phyloP scores from a whole-genome alignment of 306 rosid species.

The Leucaena leucocephala region DNA sequence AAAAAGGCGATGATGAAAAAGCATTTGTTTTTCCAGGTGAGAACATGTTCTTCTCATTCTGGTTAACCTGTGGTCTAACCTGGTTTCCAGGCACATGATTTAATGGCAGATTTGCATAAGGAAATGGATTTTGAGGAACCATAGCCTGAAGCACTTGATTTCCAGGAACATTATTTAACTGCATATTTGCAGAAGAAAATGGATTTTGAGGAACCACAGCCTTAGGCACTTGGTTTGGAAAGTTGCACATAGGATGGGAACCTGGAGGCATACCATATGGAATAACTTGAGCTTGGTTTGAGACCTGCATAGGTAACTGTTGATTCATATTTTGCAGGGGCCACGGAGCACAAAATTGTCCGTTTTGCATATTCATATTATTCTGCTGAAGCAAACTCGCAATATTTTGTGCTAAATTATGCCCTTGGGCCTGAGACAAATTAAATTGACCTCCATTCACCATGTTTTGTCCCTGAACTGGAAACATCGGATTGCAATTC shows the following conservation, averaged over 20 bases:
- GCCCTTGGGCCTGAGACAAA: slow-evolving; percentile 55
- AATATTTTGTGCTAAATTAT: slow-evolving; percentile 56
- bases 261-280: slow-evolving; percentile 45
- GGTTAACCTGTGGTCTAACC: slow-evolving; percentile 46
- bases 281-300: slow-evolving; percentile 56
- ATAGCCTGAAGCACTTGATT: slow-evolving; percentile 52
- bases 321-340: slow-evolving; percentile 70
- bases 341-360: slow-evolving; percentile 60
- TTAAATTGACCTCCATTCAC: slow-evolving; percentile 54
- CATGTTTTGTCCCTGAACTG: slow-evolving; percentile 50
- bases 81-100: slow-evolving; percentile 56
- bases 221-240: slow-evolving; percentile 57
- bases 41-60: slow-evolving; percentile 48
- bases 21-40: slow-evolving; percentile 48
- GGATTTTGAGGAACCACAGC: slow-evolving; percentile 55
- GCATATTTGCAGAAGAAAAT: slow-evolving; percentile 41
- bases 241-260: slow-evolving; percentile 48
- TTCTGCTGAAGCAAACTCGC: slow-evolving; percentile 60
- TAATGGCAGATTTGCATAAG: slow-evolving; percentile 45
- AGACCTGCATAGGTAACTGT: slow-evolving; percentile 57
- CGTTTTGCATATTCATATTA: slow-evolving; percentile 63
- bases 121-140: slow-evolving; percentile 52
- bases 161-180: slow-evolving; percentile 38
- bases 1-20: slow-evolving; percentile 28
- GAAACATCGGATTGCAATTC: slow-evolving; percentile 47